Percentiles rank a stretch among this genome's conserved stretches.
These are phyloP conservation scores for Castanea sativa DNA, from an alignment of 306 rosid genomes.

Conservation along the genomic window DNA sequence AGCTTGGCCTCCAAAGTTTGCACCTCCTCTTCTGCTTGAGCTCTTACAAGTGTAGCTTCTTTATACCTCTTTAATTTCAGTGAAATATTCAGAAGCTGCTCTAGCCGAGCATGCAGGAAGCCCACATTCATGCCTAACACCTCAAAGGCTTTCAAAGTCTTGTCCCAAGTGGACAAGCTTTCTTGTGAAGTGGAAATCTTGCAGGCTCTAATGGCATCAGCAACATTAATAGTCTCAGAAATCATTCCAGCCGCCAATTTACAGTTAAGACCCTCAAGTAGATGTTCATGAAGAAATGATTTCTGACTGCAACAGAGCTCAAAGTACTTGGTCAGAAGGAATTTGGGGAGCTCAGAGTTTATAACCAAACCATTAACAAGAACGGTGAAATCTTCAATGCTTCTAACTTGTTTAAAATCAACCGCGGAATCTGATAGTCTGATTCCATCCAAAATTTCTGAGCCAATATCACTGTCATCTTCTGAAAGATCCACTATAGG, in stretches of 20 bases:
- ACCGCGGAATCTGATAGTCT: conserved; percentile 27
- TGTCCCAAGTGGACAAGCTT: conserved; percentile 38
- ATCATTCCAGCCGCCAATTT: conserved; percentile 49
- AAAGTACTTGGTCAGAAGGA: conserved; percentile 39
- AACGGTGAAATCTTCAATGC: conserved; percentile 39
- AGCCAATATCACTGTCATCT: conserved; percentile 21
- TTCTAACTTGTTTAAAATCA: conserved; percentile 40
- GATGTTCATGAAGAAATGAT: conserved; percentile 51
- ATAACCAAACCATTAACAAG: conserved; percentile 38
- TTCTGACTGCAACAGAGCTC: conserved; percentile 57
- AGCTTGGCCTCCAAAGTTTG: conserved; percentile 22
- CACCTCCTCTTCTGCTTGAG: conserved; percentile 26
- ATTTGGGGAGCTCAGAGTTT: conserved; percentile 41
- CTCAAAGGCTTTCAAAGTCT: conserved; percentile 44
- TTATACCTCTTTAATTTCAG: conserved; percentile 18
- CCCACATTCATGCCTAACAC: conserved; percentile 51
- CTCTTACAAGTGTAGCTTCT: conserved; percentile 26
- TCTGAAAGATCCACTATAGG: conserved; percentile 20
- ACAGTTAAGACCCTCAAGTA: conserved; percentile 49
- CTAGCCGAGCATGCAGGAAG: conserved; percentile 43
- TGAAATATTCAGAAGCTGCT: conserved; percentile 30
- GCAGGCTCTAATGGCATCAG: conserved; percentile 60
- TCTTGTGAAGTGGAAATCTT: conserved; percentile 32
- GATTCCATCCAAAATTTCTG: conserved; percentile 30
- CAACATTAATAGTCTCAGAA: conserved; percentile 46